These are phyloP conservation scores for Saccharomycopsis crataegensis DNA, from an alignment of 1,139 yeast genomes.

Conservation along the genomic window DNA sequence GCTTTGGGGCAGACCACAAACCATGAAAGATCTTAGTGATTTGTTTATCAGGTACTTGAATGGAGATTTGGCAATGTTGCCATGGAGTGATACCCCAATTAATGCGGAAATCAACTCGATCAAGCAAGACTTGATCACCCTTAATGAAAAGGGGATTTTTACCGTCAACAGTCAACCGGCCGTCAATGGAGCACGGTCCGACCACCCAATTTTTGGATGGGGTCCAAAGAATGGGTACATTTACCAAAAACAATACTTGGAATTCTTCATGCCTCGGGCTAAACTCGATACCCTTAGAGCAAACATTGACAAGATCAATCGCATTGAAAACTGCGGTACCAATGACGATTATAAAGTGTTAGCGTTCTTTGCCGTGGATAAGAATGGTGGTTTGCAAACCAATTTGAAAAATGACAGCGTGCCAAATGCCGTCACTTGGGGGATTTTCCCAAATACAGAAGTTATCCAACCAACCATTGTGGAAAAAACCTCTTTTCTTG, in stretches of 20 bases:
- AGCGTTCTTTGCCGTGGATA: slow-evolving; percentile 75
- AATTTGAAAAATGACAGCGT: slow-evolving; percentile 66
- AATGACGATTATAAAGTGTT: slow-evolving; percentile 39
- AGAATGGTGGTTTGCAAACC: slow-evolving; percentile 44
- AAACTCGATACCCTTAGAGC: slow-evolving; percentile 36
- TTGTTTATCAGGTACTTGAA: slow-evolving; percentile 59
- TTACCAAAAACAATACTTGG: slow-evolving; percentile 88
- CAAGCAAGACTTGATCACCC: slow-evolving; percentile 46
- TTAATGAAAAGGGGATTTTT: slow-evolving; percentile 61
- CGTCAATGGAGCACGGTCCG: slow-evolving; percentile 69
- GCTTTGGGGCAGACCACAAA: slow-evolving; percentile 79
- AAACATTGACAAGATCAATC: slow-evolving; percentile 33
- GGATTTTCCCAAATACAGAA: slow-evolving; percentile 89
- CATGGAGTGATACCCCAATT: slow-evolving; percentile 93
- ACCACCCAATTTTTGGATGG: slow-evolving; percentile 80
- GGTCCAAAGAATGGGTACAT: slow-evolving; percentile 91
- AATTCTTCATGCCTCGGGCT: slow-evolving; percentile 63
- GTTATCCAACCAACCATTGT: slow-evolving; percentile 89
- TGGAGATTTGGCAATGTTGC: slow-evolving; percentile 69
- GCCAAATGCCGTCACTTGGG: slow-evolving; percentile 98
- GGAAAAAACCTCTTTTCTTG: slow-evolving; percentile 79
- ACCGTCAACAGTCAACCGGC: slow-evolving; percentile 96
- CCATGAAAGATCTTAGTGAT: slow-evolving; percentile 49
- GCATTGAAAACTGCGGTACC: slow-evolving; percentile 26
- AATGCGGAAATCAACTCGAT: slow-evolving; percentile 69